Percentiles rank a stretch among this genome's conserved stretches.
Conservation (phyloP, 139 green algal genomes). For the Mychonastes homosphaera region DNA sequence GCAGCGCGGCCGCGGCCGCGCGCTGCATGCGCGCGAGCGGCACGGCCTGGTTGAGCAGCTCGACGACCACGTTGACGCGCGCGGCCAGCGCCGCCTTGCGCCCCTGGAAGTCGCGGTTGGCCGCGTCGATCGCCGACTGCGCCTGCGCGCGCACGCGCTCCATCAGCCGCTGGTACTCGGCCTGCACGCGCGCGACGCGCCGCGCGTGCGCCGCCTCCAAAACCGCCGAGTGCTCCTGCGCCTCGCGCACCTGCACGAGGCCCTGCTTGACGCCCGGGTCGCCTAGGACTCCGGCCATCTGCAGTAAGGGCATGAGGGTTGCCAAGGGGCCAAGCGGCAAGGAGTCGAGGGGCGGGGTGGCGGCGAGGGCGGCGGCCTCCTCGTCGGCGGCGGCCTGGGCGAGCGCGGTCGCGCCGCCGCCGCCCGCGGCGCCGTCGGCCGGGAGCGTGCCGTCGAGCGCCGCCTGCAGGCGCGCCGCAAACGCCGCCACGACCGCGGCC, state of each 20-base stretch:
- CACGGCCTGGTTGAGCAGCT: conserved; percentile 41
- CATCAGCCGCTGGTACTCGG: conserved; percentile 81
- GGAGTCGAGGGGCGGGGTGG: conserved; percentile 36
- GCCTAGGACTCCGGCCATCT: conserved; percentile 42
- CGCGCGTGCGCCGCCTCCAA: conserved; percentile 66
- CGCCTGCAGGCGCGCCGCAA: background rate
- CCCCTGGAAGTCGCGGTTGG: conserved; percentile 62
- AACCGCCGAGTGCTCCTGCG: conserved; percentile 62
- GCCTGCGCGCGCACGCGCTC: conserved; percentile 63
- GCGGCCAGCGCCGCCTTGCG: conserved; percentile 41
- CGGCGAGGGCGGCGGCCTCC: no score
- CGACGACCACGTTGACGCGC: conserved; percentile 54
- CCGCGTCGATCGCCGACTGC: conserved; percentile 65
- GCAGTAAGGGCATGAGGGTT: conserved; percentile 48
- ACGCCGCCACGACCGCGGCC: no score
- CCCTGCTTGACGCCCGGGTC: conserved; percentile 32
- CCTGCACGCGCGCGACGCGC: conserved; percentile 62
- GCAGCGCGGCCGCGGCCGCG: no score
- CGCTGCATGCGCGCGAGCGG: no score
- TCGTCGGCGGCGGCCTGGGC: conserved; percentile 25
- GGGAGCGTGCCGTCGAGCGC: background rate
- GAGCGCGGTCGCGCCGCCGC: no score
- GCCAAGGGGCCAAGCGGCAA: conserved; percentile 38
- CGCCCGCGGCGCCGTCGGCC: no score
- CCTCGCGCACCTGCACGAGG: conserved; percentile 38